phyloP scores from a whole-genome alignment of 2,329 filamentous ascomycete genomes.

The Hypocreales sp. region DNA sequence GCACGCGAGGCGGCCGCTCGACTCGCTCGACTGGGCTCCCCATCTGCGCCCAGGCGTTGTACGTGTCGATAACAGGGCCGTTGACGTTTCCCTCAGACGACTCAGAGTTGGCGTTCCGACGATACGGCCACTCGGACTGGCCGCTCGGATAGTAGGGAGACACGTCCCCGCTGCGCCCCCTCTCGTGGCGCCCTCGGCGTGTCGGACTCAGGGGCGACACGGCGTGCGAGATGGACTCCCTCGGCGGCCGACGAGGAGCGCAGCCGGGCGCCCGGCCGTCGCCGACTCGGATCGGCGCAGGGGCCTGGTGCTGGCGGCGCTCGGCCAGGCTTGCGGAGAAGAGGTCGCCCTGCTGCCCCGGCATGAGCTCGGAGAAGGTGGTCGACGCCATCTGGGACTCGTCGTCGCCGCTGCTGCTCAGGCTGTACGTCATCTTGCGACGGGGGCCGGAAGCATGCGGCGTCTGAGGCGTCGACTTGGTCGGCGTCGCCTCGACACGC shows the following conservation, averaged over 20 bases:
- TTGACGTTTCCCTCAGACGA: constrained; percentile 3
- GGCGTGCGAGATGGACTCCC: constrained; percentile 7
- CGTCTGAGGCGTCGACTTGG: constrained; percentile 8
- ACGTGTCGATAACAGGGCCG: constrained; percentile 8
- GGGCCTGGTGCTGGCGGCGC: constrained; percentile 12
- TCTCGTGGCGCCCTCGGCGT: not conserved
- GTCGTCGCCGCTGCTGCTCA: constrained; percentile 3
- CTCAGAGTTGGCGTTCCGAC: not conserved
- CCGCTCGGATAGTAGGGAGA: not conserved
- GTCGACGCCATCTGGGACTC: constrained; percentile 5
- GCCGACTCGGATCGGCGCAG: constrained; percentile 12
- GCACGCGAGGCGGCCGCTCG: constrained; percentile 5
- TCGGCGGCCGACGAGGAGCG: constrained; percentile 4
- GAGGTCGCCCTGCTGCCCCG: constrained; percentile 7
- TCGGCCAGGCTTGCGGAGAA: constrained; percentile 11
- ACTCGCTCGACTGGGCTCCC: constrained; percentile 6
- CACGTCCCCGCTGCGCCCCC: not conserved
- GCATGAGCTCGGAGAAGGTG: constrained; percentile 17
- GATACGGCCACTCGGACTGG: not conserved
- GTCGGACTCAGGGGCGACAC: constrained; percentile 13
- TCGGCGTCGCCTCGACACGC: constrained; percentile 5
- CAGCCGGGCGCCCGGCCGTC: constrained; percentile 2
- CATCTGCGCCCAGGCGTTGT: constrained; percentile 7
- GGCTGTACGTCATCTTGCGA: not conserved
- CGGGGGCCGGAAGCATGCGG: constrained; percentile 2